Base-by-base conservation (phyloP, 768 basidiomycete species). In the Trametes coccinea region DNA sequence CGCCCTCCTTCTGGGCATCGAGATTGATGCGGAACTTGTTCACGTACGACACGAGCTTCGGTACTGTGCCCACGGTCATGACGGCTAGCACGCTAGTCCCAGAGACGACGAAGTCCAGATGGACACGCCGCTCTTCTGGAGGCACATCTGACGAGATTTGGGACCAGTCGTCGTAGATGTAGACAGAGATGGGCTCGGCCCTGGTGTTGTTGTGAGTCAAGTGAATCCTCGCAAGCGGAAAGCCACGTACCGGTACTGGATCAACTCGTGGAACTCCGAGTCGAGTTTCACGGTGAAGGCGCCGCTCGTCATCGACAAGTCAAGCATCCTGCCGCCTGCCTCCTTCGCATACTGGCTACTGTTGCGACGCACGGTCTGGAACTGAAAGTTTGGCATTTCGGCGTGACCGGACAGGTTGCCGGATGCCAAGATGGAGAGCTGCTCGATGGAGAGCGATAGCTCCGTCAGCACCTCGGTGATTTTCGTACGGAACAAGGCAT, bases 141-240 rank as follows among this genome's bases (percentile, higher is more conserved):
- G 78, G 70, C n/a, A 73, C 64, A 47, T 71, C 66, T 5, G 79
- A 65, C 16, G 78, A 77, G 45, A 80, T 77, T 46, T 74, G 74
- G 4, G 87, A 84, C 93, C 93, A 95, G 69, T 95, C 91, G 65
- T 95, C 93, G 65, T 78, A 84, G 53, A 93, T 85, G 56, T 82
- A 82, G 49, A 93, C 80, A 65, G 84, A 78, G 37, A 95, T 73
- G 0, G 93, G 93, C 68, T 93, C 89, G 31, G 91, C 88, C 27
- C 92, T 92, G 30, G 37, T 6, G 9, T 29, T 27, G 5, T 9
- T 6, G 53, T 5, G 61, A 31, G 60, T 22, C 16, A 22, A 11
- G 33, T 3, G 6, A 6, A 13, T 22, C 22, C 22, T 22, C 22
- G 22, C 39, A 11, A 30, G 17, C 46, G 22, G 9, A 51, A 13